Evolutionary conservation across 2,329 filamentous ascomycete genomes (phyloP).

Genomic region (Aspergillus sp.): DNA sequence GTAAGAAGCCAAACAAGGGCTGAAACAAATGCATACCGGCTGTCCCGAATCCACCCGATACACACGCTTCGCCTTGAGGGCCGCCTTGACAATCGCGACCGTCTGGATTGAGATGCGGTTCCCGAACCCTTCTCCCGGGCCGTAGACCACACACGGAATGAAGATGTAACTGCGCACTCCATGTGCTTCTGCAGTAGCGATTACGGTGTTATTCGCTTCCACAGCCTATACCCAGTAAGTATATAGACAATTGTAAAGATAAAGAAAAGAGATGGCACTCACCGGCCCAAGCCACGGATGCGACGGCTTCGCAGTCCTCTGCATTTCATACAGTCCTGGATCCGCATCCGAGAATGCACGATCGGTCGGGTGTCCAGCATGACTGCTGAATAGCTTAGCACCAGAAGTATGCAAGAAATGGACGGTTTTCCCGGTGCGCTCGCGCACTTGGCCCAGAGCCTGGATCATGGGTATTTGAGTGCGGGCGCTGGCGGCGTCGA

Average conservation of each 20-base stretch:
- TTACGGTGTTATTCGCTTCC: background rate
- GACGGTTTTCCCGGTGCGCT: conserved; percentile 43
- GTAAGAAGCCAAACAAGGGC: background rate
- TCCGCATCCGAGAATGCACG: conserved; percentile 49
- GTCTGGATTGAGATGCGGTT: background rate
- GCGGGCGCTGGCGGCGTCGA: conserved; percentile 42
- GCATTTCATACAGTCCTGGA: conserved; percentile 46
- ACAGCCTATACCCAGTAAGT: background rate
- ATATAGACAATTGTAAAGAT: background rate
- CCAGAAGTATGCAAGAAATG: conserved; percentile 57
- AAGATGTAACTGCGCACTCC: background rate
- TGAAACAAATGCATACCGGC: background rate
- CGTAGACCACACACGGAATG: background rate
- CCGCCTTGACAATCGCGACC: background rate
- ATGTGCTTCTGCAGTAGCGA: background rate
- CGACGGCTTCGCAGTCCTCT: conserved; percentile 42
- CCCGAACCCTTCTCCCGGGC: background rate
- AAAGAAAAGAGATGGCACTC: background rate
- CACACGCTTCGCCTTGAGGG: background rate
- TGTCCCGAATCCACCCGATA: background rate
- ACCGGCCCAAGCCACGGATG: conserved; percentile 25
- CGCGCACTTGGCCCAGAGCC: conserved; percentile 49
- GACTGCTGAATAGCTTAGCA: conserved; percentile 56
- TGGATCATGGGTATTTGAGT: conserved; percentile 48
- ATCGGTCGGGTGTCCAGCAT: conserved; percentile 49